These are phyloP conservation scores for Patellifolia procumbens DNA, from an alignment of 179 eudicot species.

Conservation along the genomic window DNA sequence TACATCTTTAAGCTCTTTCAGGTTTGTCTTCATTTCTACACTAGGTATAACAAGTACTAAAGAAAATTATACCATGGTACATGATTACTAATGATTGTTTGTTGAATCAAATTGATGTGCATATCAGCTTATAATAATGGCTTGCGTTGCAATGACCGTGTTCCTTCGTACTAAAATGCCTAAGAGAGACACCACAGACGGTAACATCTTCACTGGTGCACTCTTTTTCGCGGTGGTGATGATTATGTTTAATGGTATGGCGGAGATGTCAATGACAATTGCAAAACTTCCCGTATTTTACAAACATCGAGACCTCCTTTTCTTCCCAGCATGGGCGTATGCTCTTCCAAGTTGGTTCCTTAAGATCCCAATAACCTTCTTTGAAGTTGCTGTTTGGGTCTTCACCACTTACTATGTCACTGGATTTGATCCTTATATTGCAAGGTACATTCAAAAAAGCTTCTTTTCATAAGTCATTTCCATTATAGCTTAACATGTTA, in stretches of 20 bases:
- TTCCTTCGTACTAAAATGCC: constrained; percentile 62
- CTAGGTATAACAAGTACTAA: not conserved
- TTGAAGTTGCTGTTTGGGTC: constrained; percentile 50
- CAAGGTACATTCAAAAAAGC: constrained; percentile 38
- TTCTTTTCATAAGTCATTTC: no score
- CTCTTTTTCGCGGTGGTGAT: constrained; percentile 35
- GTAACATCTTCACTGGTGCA: constrained; percentile 44
- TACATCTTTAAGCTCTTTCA: constrained; percentile 42
- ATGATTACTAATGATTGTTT: constrained; percentile 2
- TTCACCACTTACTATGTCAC: constrained; percentile 53
- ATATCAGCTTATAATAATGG: constrained; percentile 50
- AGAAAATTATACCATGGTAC: not conserved
- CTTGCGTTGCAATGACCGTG: constrained; percentile 47
- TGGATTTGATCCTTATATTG: constrained; percentile 57
- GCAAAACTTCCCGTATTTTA: constrained; percentile 67
- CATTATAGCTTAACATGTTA: not conserved
- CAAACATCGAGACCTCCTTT: constrained; percentile 67
- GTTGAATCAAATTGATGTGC: not conserved
- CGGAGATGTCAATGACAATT: constrained; percentile 58
- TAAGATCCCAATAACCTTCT: constrained; percentile 52
- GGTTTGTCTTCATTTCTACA: constrained; percentile 17
- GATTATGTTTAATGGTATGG: constrained; percentile 49
- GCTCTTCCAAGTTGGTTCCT: constrained; percentile 63
- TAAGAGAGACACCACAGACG: constrained; percentile 33
- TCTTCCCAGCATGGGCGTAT: constrained; percentile 72